Percentiles rank a stretch among this genome's conserved stretches.
phyloP scores from a whole-genome alignment of 202 grass and related monocot genomes.

The Carex sylvatica region DNA sequence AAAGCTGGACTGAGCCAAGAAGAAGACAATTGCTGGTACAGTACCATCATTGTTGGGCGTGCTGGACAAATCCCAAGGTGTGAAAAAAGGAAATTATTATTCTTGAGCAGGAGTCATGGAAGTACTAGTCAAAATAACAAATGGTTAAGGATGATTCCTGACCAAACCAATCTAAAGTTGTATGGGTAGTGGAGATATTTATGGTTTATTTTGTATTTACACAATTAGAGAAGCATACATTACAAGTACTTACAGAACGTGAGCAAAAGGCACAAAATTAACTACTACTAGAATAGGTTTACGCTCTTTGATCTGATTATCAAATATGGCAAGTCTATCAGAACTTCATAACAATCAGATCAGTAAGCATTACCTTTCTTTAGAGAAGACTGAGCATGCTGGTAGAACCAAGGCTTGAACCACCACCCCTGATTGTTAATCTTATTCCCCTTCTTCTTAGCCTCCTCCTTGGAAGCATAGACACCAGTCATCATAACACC shows the following conservation, averaged over 20 bases:
- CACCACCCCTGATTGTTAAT: constrained; percentile 85
- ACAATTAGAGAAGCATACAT: background rate
- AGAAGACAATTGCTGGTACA: too few species aligned
- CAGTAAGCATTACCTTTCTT: constrained; percentile 39
- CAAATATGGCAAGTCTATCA: background rate
- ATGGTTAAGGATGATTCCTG: background rate
- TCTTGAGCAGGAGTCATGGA: too few species aligned
- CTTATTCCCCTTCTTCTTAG: constrained; percentile 91
- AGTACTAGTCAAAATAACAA: too few species aligned
- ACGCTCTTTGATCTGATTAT: background rate
- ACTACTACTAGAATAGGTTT: background rate
- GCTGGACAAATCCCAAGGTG: too few species aligned
- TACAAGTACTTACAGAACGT: background rate
- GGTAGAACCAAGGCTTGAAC: constrained; percentile 97
- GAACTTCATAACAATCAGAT: background rate
- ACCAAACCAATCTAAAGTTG: background rate
- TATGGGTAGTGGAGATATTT: background rate
- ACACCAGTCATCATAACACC: constrained; percentile 85
- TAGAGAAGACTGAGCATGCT: constrained; percentile 76
- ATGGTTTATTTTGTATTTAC: background rate
- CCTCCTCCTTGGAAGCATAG: constrained; percentile 89
- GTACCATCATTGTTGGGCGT: too few species aligned
- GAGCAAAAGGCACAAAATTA: background rate
- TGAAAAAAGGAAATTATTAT: too few species aligned
- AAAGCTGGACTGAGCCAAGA: too few species aligned